Percentiles rank a stretch among this genome's conserved stretches.
Conservation (phyloP, 306 rosid species). For the Malus fusca region DNA sequence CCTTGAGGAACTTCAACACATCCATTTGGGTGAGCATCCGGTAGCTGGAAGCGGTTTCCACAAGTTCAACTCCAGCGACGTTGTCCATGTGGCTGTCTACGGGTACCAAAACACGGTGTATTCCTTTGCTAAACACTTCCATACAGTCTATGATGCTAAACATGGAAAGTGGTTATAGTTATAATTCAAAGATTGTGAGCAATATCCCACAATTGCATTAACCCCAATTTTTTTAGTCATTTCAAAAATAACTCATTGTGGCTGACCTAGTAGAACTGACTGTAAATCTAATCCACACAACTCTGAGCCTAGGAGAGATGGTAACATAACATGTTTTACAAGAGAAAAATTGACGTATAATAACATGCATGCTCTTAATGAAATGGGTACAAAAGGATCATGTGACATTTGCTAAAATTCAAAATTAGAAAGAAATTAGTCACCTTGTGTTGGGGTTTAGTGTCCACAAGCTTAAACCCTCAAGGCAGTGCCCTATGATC, state of each 20-base stretch:
- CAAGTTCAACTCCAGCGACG: slow-evolving; percentile 56
- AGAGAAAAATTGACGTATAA: no score
- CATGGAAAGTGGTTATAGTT: background rate
- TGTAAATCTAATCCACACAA: no score
- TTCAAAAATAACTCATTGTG: no score
- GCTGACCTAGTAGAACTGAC: no score
- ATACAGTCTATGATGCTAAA: slow-evolving; percentile 68
- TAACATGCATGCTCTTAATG: no score
- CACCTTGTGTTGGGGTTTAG: slow-evolving; percentile 75
- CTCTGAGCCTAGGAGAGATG: no score
- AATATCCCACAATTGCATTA: no score
- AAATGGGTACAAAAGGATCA: no score
- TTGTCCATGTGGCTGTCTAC: slow-evolving; percentile 45
- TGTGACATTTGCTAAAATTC: no score
- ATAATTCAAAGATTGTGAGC: no score
- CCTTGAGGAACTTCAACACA: slow-evolving; percentile 48
- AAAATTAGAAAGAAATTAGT: background rate
- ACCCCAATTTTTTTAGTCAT: no score
- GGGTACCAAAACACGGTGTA: slow-evolving; percentile 76
- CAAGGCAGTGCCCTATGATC: slow-evolving; percentile 61
- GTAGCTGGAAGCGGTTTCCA: slow-evolving; percentile 61
- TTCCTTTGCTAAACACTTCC: slow-evolving; percentile 93
- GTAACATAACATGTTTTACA: no score
- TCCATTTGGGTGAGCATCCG: slow-evolving; percentile 83
- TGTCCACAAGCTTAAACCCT: slow-evolving; percentile 88